Conservation (phyloP, 2,329 filamentous ascomycete species). For the Rhexocercosporidium sp. region DNA sequence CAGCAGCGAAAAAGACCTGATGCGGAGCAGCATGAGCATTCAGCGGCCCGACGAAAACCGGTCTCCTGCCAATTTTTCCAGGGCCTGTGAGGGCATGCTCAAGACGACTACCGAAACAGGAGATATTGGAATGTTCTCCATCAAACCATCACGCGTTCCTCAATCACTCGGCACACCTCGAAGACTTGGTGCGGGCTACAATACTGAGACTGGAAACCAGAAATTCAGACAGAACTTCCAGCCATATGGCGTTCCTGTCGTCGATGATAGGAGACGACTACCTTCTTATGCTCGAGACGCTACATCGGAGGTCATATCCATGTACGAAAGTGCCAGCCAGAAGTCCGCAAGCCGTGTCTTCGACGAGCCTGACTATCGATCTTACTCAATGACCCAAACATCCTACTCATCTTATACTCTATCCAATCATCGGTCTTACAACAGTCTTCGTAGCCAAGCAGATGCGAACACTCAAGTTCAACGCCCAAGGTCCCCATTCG, state of each 20-base stretch:
- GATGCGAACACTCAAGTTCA: slow-evolving; percentile 49
- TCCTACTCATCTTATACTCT: slow-evolving; percentile 46
- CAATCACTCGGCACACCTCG: slow-evolving; percentile 33
- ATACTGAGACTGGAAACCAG: slow-evolving; percentile 26
- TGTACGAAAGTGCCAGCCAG: slow-evolving; percentile 58
- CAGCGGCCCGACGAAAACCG: slow-evolving; percentile 32
- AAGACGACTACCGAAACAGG: slow-evolving; percentile 70
- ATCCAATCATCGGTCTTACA: slow-evolving; percentile 54
- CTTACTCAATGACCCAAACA: slow-evolving; percentile 59
- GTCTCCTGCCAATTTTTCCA: slow-evolving; percentile 53
- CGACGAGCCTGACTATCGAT: slow-evolving; percentile 53
- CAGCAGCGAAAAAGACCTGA: slow-evolving; percentile 21
- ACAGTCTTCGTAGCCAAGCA: slow-evolving; percentile 53
- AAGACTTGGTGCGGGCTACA: slow-evolving; percentile 25
- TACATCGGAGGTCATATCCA: slow-evolving; percentile 60
- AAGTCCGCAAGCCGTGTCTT: slow-evolving; percentile 50
- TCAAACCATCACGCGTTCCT: slow-evolving; percentile 48
- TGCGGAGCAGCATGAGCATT: not conserved
- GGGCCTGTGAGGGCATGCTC: slow-evolving; percentile 66
- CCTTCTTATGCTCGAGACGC: slow-evolving; percentile 54
- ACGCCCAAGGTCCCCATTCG: slow-evolving; percentile 63
- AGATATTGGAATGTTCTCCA: slow-evolving; percentile 67
- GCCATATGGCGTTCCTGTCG: slow-evolving; percentile 36
- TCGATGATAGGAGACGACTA: slow-evolving; percentile 51
- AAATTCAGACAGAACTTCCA: slow-evolving; percentile 31